A percentile compares a stretch with the other conserved stretches of the same genome.
phyloP scores from a whole-genome alignment of 768 basidiomycete species.

The Mycena alexandri region DNA sequence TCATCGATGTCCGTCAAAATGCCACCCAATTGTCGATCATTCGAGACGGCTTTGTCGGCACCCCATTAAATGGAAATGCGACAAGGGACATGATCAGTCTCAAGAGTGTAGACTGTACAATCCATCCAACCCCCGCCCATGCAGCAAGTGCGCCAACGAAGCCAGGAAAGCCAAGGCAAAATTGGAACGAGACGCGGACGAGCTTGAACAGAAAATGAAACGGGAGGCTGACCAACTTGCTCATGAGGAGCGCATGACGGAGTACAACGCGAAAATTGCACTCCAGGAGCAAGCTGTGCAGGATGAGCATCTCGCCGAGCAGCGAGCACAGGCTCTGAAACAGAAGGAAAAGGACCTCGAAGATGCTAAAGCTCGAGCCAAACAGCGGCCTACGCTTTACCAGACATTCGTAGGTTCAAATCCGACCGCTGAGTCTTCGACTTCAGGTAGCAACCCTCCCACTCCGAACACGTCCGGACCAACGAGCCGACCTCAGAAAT shows the following conservation, averaged over 20 bases:
- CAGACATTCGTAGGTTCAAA: not conserved
- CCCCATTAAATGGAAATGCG: constrained; percentile 54
- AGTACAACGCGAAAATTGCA: constrained; percentile 52
- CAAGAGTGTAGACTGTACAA: constrained; percentile 53
- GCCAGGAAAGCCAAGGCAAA: constrained; percentile 50
- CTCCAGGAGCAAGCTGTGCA: constrained; percentile 42
- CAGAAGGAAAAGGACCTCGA: constrained; percentile 63
- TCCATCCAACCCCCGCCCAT: constrained; percentile 29
- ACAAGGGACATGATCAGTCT: constrained; percentile 54
- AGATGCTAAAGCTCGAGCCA: constrained; percentile 35
- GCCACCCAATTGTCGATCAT: constrained; percentile 68
- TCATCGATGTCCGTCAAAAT: constrained; percentile 70
- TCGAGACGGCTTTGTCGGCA: constrained; percentile 64
- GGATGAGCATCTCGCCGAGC: constrained; percentile 53
- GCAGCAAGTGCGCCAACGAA: constrained; percentile 53
- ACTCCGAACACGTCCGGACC: no score
- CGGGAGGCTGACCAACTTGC: constrained; percentile 48
- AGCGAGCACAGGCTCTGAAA: constrained; percentile 49
- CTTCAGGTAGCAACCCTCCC: not conserved
- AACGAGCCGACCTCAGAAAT: no score
- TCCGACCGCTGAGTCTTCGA: not conserved
- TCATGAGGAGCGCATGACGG: constrained; percentile 50
- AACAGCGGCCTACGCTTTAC: constrained; percentile 1
- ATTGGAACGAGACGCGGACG: constrained; percentile 46
- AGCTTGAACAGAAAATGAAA: constrained; percentile 47